A percentile compares a stretch with the other conserved stretches of the same genome.
phyloP scores from a whole-genome alignment of 2,329 filamentous ascomycete species.

The Fusarium temperatum region DNA sequence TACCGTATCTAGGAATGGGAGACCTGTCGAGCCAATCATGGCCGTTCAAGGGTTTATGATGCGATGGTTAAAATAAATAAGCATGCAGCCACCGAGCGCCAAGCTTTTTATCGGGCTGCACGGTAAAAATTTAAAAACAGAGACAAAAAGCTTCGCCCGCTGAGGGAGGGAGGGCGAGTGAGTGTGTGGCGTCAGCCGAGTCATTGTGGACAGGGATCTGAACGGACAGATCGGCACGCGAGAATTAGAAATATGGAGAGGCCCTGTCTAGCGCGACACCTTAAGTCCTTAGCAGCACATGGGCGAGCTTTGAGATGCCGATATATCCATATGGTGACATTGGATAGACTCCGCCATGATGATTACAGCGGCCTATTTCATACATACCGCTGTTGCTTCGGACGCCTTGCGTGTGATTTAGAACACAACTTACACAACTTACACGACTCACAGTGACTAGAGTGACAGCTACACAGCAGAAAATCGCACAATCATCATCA shows the following conservation, averaged over 20 bases:
- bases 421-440: slow-evolving; percentile 4
- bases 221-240: slow-evolving; percentile 43
- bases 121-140: slow-evolving; percentile 37
- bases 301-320: slow-evolving; percentile 34
- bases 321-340: slow-evolving; percentile 39
- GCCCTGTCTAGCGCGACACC: slow-evolving; percentile 35
- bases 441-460: background rate
- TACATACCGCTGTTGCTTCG: background rate
- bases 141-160: slow-evolving; percentile 39
- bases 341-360: slow-evolving; percentile 27
- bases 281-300: slow-evolving; percentile 22
- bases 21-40: slow-evolving; percentile 13
- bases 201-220: slow-evolving; percentile 31
- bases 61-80: slow-evolving; percentile 32
- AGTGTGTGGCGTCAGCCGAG: slow-evolving; percentile 30
- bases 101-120: slow-evolving; percentile 43
- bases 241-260: slow-evolving; percentile 40
- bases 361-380: slow-evolving; percentile 18
- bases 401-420: background rate
- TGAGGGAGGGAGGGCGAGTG: slow-evolving; percentile 17
- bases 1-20: background rate
- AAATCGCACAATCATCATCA: background rate
- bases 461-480: background rate
- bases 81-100: slow-evolving; percentile 43
- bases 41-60: slow-evolving; percentile 12